A percentile compares a stretch with the other conserved stretches of the same genome.
Evolutionary conservation across 768 basidiomycete species (phyloP).

Genomic region (Polyporus arcularius): DNA sequence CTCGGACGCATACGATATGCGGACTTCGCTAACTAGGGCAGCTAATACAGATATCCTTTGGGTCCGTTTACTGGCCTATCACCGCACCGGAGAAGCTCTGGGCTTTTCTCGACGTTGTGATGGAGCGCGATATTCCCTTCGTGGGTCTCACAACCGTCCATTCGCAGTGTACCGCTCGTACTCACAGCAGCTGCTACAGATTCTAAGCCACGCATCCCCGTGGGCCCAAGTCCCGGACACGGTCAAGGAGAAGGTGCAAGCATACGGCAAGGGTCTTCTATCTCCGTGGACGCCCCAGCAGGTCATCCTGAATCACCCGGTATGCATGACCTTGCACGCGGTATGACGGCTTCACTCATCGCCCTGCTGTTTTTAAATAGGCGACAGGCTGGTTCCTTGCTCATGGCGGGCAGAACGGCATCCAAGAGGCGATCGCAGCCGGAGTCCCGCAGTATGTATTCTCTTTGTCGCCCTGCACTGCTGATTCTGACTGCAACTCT

Average conservation of each 20-base stretch:
- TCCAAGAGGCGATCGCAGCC: background rate
- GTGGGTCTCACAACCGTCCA: background rate
- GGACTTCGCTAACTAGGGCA: background rate
- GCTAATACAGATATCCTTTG: slow-evolving; percentile 21
- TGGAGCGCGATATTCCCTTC: slow-evolving; percentile 22
- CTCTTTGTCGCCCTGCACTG: background rate
- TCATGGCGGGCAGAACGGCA: slow-evolving; percentile 2
- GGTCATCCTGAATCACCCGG: slow-evolving; percentile 14
- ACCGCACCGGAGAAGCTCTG: slow-evolving; percentile 18
- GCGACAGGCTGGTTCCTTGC: slow-evolving; percentile 16
- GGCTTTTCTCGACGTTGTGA: slow-evolving; percentile 21
- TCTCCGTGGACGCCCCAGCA: slow-evolving; percentile 19
- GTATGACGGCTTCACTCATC: too few species aligned
- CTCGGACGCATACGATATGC: too few species aligned
- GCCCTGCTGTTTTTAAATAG: background rate
- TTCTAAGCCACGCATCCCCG: slow-evolving; percentile 17
- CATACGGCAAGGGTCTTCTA: slow-evolving; percentile 10
- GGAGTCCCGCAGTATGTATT: slow-evolving; percentile 1
- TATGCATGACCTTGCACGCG: background rate
- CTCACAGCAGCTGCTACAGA: background rate
- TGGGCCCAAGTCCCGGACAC: slow-evolving; percentile 10
- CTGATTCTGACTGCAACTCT: background rate
- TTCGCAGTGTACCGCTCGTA: background rate
- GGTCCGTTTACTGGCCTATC: slow-evolving; percentile 22
- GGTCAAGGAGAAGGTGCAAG: slow-evolving; percentile 12